phyloP scores from a whole-genome alignment of 176 grass and related monocot species.

The Hordeum vulgare region MorexV3_pseudomolecules_assembly NC_058521.1:406962524-406963023 shows the following conservation, averaged over 20 bases:
- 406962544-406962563: not conserved
- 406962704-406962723: constrained; percentile 28
- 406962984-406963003: not conserved
- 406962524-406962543: too few species aligned
- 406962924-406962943: not conserved
- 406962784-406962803: not conserved
- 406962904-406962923: not conserved
- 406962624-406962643: not conserved
- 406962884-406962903: not conserved
- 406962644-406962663: constrained; percentile 6
- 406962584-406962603: not conserved
- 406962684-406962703: constrained; percentile 25
- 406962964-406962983: not conserved
- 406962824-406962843: not conserved
- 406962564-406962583: not conserved
- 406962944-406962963: not conserved
- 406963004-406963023: not conserved
- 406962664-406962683: constrained; percentile 23
- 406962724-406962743: constrained; percentile 35
- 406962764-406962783: constrained; percentile 69
- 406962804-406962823: not conserved
- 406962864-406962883: not conserved
- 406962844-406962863: not conserved
- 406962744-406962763: constrained; percentile 20
- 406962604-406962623: not conserved